These are phyloP conservation scores for Mrakia gelida DNA, from an alignment of 768 basidiomycete species.

Conservation along the genomic window DNA sequence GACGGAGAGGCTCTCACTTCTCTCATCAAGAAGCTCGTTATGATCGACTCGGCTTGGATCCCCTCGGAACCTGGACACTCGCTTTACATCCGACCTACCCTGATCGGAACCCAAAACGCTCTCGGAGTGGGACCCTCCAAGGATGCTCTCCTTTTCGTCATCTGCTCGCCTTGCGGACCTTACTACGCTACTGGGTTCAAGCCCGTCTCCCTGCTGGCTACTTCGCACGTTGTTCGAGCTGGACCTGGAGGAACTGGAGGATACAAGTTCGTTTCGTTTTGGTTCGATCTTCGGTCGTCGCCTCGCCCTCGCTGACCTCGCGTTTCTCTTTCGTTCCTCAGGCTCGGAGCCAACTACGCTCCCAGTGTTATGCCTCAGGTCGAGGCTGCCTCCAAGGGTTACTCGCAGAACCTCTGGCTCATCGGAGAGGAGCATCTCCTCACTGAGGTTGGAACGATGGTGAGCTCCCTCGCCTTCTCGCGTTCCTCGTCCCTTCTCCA, in stretches of 20 bases:
- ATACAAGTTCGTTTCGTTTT: slow-evolving; percentile 56
- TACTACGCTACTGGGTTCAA: slow-evolving; percentile 64
- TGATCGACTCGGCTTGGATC: slow-evolving; percentile 83
- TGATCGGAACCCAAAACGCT: slow-evolving; percentile 65
- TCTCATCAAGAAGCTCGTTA: slow-evolving; percentile 80
- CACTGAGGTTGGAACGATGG: slow-evolving; percentile 68
- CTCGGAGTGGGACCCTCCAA: slow-evolving; percentile 66
- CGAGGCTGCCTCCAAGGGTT: slow-evolving; percentile 62
- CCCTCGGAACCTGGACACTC: slow-evolving; percentile 82
- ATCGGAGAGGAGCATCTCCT: slow-evolving; percentile 57
- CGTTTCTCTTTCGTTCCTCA: background rate
- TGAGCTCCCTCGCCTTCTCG: background rate
- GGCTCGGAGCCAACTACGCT: slow-evolving; percentile 56
- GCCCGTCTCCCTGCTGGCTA: slow-evolving; percentile 80
- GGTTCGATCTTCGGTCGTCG: background rate
- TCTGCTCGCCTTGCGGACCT: slow-evolving; percentile 50
- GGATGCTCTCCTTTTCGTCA: slow-evolving; percentile 79
- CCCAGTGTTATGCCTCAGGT: slow-evolving; percentile 74
- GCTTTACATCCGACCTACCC: slow-evolving; percentile 64
- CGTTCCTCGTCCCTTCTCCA: background rate
- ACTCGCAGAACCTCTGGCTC: slow-evolving; percentile 75
- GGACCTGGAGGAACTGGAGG: slow-evolving; percentile 87
- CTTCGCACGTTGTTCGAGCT: slow-evolving; percentile 76
- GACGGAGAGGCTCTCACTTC: slow-evolving; percentile 67
- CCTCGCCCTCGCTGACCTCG: slow-evolving; percentile 45